phyloP scores from a whole-genome alignment of 345 rosid species.

The Geranium rotundifolium region DNA sequence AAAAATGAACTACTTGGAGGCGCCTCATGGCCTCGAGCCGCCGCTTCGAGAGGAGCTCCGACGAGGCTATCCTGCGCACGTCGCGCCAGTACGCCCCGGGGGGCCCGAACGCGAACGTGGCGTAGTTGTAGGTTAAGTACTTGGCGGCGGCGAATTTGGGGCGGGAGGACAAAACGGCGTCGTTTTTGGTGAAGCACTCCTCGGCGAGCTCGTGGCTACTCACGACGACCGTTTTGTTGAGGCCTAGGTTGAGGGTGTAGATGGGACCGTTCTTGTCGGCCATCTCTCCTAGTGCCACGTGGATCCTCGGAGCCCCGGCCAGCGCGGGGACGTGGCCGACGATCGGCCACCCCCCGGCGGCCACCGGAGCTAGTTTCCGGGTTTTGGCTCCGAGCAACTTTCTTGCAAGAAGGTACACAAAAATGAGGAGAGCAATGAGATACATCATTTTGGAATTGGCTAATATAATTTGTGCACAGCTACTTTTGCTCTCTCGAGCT shows the following conservation, averaged over 20 bases:
- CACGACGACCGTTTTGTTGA: conserved; percentile 18
- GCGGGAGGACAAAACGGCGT: conserved; percentile 19
- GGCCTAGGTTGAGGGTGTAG: conserved; percentile 26
- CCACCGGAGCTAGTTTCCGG: conserved; percentile 12
- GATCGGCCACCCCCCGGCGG: conserved; percentile 21
- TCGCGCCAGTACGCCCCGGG: conserved; percentile 30
- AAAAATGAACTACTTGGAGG: too few relatives aligned
- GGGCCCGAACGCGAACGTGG: conserved; percentile 20
- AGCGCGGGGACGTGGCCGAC: conserved; percentile 34
- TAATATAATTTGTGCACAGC: too few relatives aligned
- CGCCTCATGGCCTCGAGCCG: conserved; percentile 14
- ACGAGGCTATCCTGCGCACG: conserved; percentile 13
- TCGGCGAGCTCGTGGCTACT: conserved; percentile 18
- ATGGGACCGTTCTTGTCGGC: conserved; percentile 25
- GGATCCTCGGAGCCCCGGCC: conserved; percentile 16
- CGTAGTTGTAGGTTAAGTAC: conserved; percentile 11
- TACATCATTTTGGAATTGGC: too few relatives aligned
- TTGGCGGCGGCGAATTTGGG: conserved; percentile 14
- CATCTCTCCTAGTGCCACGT: conserved; percentile 14
- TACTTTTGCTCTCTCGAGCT: too few relatives aligned
- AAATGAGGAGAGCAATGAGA: too few relatives aligned
- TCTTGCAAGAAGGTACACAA: too few relatives aligned
- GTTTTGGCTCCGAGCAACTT: too few relatives aligned
- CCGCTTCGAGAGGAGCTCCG: conserved; percentile 25
- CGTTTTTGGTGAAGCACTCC: conserved; percentile 25